Base-by-base conservation (phyloP, 345 rosid species). In the Firmiana major region DNA sequence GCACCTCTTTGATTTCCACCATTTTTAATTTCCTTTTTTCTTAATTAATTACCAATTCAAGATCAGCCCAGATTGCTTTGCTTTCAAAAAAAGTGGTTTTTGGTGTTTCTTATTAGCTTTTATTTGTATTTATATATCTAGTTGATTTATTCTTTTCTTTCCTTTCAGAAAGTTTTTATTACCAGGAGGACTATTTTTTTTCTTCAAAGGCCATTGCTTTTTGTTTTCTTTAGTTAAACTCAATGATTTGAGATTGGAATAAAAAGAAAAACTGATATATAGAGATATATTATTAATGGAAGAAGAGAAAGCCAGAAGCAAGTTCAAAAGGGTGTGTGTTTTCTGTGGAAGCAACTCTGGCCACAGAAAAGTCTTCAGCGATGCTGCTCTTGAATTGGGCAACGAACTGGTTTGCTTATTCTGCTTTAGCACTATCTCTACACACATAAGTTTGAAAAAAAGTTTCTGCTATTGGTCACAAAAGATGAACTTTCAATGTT, bases 301-400 rank as follows among this genome's bases (percentile, higher is more conserved):
- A 57, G 93, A 83, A 57, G 84, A 73, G 34, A 63, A 72, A 22
- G 74, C 59, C 24, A 62, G 79, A 46, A 85, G 83, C 89, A 89
- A 84, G 83, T 95, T 95, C 88, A 91, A 81, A 66, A 92, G 89
- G 87, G 76, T 95, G 40, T 95, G 98, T 85, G 99, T 95, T 17
- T 95, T 92, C 80, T 95, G 99, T 79, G 99, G 99, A 75, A 95
- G 99, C 89, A 86, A 90, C 79, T 83, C 97, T 71, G 98, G 99
- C 70, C 80, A 89, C 76, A 87, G 97, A 79, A 78, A 89, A 82
- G 88, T 93, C 68, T 95, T 92, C 87, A 88, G 96, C 75, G 93
- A 92, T 70, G 98, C 99, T 79, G 96, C 99, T 81, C 83, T 92
- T 82, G 89, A 95, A 76, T 84, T 95, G 85, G 99, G 94, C 80